Evolutionary conservation across 768 basidiomycete species (phyloP).

Genomic region (Russula sp.): DNA sequence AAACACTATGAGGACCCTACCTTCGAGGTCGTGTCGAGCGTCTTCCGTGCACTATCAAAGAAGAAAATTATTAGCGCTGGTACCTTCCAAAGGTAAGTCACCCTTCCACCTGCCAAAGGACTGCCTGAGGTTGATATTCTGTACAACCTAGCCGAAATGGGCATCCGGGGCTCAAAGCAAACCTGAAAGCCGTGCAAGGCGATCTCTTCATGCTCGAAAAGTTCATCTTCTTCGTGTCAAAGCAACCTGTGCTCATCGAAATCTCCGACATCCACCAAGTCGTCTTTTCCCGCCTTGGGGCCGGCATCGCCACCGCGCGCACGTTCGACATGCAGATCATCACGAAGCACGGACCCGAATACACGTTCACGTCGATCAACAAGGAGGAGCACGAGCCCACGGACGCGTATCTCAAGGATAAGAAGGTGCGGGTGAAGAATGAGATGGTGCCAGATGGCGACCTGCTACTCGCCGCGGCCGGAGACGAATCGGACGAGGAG

Average conservation of each 20-base stretch:
- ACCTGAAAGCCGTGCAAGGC: conserved; percentile 93
- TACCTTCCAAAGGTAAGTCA: conserved; percentile 68
- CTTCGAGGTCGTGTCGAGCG: conserved; percentile 88
- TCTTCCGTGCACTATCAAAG: conserved; percentile 84
- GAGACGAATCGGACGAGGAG: conserved; percentile 71
- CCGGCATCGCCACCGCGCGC: conserved; percentile 77
- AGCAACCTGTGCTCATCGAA: conserved; percentile 86
- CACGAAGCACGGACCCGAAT: conserved; percentile 75
- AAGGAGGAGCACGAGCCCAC: conserved; percentile 91
- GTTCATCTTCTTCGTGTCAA: conserved; percentile 96
- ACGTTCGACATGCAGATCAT: conserved; percentile 93
- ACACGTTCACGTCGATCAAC: conserved; percentile 87
- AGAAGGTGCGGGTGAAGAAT: conserved; percentile 92
- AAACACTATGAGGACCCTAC: conserved; percentile 94
- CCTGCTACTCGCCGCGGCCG: conserved; percentile 57
- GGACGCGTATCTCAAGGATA: conserved; percentile 77
- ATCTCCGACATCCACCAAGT: conserved; percentile 85
- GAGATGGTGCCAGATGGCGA: conserved; percentile 90
- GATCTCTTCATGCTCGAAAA: conserved; percentile 98
- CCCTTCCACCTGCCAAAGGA: neutral
- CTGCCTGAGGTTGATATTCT: conserved; percentile 7
- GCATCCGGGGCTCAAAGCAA: conserved; percentile 93
- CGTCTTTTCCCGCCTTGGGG: conserved; percentile 89
- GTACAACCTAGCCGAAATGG: conserved; percentile 60
- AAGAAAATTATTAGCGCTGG: conserved; percentile 90